phyloP scores from a whole-genome alignment of 139 green algal species.

The Auxenochlorella protothecoides region DNA sequence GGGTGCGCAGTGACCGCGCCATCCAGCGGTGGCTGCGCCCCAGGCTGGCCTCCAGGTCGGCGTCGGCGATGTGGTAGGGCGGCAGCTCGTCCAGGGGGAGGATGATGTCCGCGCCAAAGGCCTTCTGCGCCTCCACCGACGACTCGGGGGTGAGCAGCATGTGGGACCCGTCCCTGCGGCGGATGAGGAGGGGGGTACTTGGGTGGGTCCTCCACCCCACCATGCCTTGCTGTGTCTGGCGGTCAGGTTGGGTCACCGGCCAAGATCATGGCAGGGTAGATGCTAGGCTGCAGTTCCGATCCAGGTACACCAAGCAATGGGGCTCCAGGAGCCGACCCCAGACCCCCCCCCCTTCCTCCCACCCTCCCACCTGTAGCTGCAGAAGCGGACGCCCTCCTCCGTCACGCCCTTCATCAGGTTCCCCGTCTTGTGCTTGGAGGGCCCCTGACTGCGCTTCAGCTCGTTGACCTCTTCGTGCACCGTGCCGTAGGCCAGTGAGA shows the following conservation, averaged over 20 bases:
- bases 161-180: constrained; percentile 22
- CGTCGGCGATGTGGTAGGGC: constrained; percentile 24
- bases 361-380: constrained; percentile 11
- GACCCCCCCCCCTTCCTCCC: neutral
- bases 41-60: constrained; percentile 17
- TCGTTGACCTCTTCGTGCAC: constrained; percentile 31
- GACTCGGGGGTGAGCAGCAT: constrained; percentile 37
- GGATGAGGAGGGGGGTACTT: no score
- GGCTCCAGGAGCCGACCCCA: neutral
- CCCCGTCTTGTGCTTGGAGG: constrained; percentile 7
- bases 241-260: neutral
- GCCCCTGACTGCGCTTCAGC: constrained; percentile 15
- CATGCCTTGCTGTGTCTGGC: no score
- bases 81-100: constrained; percentile 44
- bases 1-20: constrained; percentile 23
- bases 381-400: constrained; percentile 31
- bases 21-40: constrained; percentile 34
- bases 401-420: constrained; percentile 20
- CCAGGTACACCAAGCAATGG: neutral
- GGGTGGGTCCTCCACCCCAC: no score
- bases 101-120: constrained; percentile 43
- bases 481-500: constrained; percentile 33
- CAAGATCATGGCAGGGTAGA: neutral
- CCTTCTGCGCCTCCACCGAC: constrained; percentile 34
- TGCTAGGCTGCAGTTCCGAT: neutral